Base-by-base conservation (phyloP, 2,329 filamentous ascomycete species). In the Diaporthe aspalathi region DNA sequence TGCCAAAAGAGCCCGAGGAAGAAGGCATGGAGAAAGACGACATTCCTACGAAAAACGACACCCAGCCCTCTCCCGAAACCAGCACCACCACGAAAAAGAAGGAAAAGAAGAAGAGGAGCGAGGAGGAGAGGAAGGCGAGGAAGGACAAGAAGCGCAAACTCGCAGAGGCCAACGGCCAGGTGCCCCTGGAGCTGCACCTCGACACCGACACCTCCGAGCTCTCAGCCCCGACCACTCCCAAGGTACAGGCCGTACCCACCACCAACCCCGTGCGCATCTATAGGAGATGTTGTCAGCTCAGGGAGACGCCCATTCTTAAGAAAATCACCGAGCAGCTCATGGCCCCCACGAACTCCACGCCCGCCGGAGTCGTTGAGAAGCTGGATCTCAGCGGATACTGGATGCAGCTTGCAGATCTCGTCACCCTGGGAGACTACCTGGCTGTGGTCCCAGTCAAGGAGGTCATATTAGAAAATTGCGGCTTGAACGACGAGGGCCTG, bases 81-180 rank as follows among this genome's bases (percentile, higher is more conserved):
- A 12, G 38, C 16, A 35, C 40, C 27, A 43, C 78, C 0, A 90
- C 85, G 9, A 91, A 91, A 76, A 98, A 97, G 82, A 96, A 94
- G 81, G 95, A 98, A 78, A 98, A 97, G 86, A 98, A 98, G 83
- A 97, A 97, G 84, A 91, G 92, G 75, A 97, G 93, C 50, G 95
- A 98, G 79, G 94, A 95, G 72, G 95, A 98, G 81, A 88, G 95
- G 52, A 97, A 97, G 79, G 94, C 96, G 72, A 90, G 95, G 68
- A 97, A 97, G 80, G 95, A 98, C 81, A 94, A 94, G 81, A 95
- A 94, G 79, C 88, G 94, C 74, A 90, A 90, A 78, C 90, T 94
- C 76, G 95, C 95, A 29, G 93, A 97, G 78, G 94, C 94, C 71
- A 97, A 96, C 79, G 95, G 95, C 11, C 89, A 90, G 11, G 89